A percentile compares a stretch with the other conserved stretches of the same genome.
phyloP scores from a whole-genome alignment of 352 stramenopile genomes.

The Phytophthora pisi region DNA sequence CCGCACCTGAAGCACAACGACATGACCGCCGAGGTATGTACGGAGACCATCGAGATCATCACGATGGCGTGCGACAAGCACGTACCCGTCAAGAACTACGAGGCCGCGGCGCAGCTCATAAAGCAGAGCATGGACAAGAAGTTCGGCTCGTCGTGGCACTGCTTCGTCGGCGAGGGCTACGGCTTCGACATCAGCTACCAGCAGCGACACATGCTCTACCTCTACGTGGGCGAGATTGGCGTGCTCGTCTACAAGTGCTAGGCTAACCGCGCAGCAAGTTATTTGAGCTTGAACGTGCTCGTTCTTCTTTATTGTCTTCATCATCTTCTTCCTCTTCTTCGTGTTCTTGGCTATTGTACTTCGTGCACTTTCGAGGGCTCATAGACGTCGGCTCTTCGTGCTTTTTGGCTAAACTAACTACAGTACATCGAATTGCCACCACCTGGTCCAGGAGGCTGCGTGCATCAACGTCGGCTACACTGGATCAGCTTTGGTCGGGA shows the following conservation, averaged over 20 bases:
- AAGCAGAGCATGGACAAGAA: slow-evolving; percentile 98
- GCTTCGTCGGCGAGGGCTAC: slow-evolving; percentile 96
- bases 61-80: slow-evolving; percentile 97
- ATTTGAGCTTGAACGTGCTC: slow-evolving; percentile 11
- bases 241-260: slow-evolving; percentile 97
- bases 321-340: slow-evolving; percentile 1
- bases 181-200: slow-evolving; percentile 97
- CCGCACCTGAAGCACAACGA: slow-evolving; percentile 86
- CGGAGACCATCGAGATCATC: slow-evolving; percentile 95
- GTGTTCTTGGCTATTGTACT: slow-evolving; percentile 36
- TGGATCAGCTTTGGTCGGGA: slow-evolving; percentile 11
- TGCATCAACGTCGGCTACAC: slow-evolving; percentile 11
- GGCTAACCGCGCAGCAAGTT: background rate
- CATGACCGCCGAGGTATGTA: slow-evolving; percentile 95
- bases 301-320: background rate
- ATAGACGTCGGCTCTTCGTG: slow-evolving; percentile 11
- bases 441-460: background rate
- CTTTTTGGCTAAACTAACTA: slow-evolving; percentile 17
- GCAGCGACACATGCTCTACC: slow-evolving; percentile 95
- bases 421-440: slow-evolving; percentile 10
- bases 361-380: slow-evolving; percentile 25
- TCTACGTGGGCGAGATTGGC: slow-evolving; percentile 94
- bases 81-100: slow-evolving; percentile 93
- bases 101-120: slow-evolving; percentile 91
- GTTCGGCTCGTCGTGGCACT: slow-evolving; percentile 96